Evolutionary conservation across 371 early-diverging fungal species (phyloP).

Genomic region (Nematocida minor): DNA sequence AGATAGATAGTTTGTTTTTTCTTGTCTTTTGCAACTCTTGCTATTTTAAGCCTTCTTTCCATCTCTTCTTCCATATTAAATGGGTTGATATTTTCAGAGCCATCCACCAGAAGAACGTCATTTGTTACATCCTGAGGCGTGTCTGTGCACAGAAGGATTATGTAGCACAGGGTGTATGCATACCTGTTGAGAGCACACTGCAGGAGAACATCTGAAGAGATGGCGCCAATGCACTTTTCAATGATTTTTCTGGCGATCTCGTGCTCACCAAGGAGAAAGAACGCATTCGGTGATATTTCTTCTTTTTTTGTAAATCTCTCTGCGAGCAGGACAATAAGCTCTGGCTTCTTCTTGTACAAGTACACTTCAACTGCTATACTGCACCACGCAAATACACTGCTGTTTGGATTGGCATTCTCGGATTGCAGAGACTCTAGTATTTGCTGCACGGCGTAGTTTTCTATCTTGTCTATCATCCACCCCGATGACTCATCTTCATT

Average conservation of each 20-base stretch:
- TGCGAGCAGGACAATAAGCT: background rate
- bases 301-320: background rate
- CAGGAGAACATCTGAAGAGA: conserved; percentile 8
- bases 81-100: background rate
- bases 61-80: conserved; percentile 1
- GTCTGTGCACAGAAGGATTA: conserved; percentile 23
- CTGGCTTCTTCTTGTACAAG: background rate
- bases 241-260: background rate
- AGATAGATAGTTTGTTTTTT: conserved; percentile 16
- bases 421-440: background rate
- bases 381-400: background rate
- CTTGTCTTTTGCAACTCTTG: conserved; percentile 1
- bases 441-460: conserved; percentile 8
- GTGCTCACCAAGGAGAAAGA: background rate
- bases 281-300: background rate
- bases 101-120: conserved; percentile 12
- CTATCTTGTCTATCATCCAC: conserved; percentile 33
- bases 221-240: background rate
- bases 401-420: background rate
- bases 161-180: conserved; percentile 40
- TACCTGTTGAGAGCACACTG: background rate
- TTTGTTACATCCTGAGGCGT: conserved; percentile 27
- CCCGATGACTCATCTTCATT: background rate
- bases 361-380: background rate
- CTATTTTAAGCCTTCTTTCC: conserved; percentile 25